These are phyloP conservation scores for Glycine latifolia DNA, from an alignment of 306 rosid genomes.

Conservation along the genomic window DNA sequence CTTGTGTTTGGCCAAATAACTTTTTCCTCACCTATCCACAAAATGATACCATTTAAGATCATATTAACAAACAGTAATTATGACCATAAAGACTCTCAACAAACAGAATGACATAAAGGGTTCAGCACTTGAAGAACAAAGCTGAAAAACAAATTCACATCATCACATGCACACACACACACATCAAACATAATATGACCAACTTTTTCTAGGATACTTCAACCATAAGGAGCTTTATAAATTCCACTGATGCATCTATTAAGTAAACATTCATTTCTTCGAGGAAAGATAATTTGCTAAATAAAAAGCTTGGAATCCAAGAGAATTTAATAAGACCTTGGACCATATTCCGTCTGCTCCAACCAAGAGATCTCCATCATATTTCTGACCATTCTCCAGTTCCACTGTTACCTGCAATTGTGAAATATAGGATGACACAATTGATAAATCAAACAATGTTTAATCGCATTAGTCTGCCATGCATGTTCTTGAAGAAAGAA, in stretches of 20 bases:
- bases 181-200: conserved; percentile 20
- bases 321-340: conserved; percentile 61
- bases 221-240: conserved; percentile 1
- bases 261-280: not conserved
- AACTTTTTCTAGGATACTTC: conserved; percentile 5
- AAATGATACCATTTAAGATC: conserved; percentile 22
- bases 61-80: conserved; percentile 16
- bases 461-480: conserved; percentile 19
- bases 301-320: conserved; percentile 23
- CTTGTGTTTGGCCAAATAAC: conserved; percentile 76
- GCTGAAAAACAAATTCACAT: not conserved
- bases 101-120: conserved; percentile 9
- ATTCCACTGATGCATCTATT: not conserved
- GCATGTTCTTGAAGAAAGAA: conserved; percentile 39
- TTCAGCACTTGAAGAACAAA: conserved; percentile 17
- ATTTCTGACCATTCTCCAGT: conserved; percentile 80
- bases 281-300: conserved; percentile 2
- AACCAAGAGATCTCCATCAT: conserved; percentile 90
- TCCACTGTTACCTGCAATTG: conserved; percentile 74
- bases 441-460: conserved; percentile 30
- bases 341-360: conserved; percentile 99
- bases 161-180: not conserved
- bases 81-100: conserved; percentile 10
- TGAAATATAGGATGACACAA: conserved; percentile 38
- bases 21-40: conserved; percentile 75